Conservation (phyloP, 352 stramenopile genomes). For the Phytophthora aleatoria region DNA sequence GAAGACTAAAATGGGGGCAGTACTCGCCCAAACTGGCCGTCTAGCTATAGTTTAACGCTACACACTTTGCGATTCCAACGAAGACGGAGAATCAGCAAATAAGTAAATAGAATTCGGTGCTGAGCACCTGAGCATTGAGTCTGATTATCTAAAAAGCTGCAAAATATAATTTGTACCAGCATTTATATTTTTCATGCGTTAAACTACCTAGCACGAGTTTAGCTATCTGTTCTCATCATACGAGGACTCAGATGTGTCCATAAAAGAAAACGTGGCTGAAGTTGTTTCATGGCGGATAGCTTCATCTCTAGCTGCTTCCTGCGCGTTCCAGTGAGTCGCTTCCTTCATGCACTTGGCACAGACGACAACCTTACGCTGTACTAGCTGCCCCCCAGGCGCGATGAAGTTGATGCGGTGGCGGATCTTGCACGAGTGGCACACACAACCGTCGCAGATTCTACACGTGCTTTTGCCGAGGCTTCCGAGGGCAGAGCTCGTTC, state of each 20-base stretch:
- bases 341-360: conserved; percentile 44
- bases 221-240: conserved; percentile 7
- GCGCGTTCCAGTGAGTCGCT: conserved; percentile 33
- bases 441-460: conserved; percentile 33
- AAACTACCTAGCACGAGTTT: neutral
- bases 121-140: too few species aligned
- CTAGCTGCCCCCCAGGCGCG: conserved; percentile 28
- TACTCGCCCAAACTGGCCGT: too few species aligned
- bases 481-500: conserved; percentile 25
- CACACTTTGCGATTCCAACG: too few species aligned
- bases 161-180: too few species aligned
- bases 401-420: conserved; percentile 48
- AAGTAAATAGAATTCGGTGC: too few species aligned
- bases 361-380: conserved; percentile 42
- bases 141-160: too few species aligned
- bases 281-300: conserved; percentile 18
- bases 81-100: too few species aligned
- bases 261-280: conserved; percentile 17
- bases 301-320: conserved; percentile 31
- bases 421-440: conserved; percentile 46
- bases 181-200: too few species aligned
- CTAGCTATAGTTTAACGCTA: too few species aligned
- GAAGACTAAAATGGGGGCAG: too few species aligned
- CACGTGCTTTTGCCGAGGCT: conserved; percentile 35
- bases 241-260: conserved; percentile 29